These are phyloP conservation scores for Pseudocercospora pini-densiflorae DNA, from an alignment of 2,329 filamentous ascomycete species.

Conservation along the genomic window DNA sequence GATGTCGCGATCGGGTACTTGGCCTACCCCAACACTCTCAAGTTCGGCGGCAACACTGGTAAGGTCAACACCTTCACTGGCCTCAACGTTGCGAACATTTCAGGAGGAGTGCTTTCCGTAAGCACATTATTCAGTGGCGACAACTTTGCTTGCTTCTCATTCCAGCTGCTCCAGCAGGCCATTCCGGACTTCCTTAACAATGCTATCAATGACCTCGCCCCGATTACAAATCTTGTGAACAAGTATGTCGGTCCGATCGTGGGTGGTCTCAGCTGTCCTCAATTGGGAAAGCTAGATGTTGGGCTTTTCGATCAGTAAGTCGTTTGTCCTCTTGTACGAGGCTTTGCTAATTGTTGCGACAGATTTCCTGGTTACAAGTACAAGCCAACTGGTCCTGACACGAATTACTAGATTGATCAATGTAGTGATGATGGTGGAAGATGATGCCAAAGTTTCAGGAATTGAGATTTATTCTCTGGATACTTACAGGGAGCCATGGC, in stretches of 20 bases:
- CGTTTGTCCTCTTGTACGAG: background rate
- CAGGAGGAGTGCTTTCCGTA: slow-evolving; percentile 48
- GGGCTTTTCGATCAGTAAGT: slow-evolving; percentile 28
- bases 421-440: background rate
- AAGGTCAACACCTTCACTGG: slow-evolving; percentile 42
- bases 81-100: slow-evolving; percentile 43
- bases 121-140: slow-evolving; percentile 23
- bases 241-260: slow-evolving; percentile 26
- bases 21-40: slow-evolving; percentile 25
- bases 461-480: too few relatives aligned
- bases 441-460: too few relatives aligned
- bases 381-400: slow-evolving; percentile 30
- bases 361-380: slow-evolving; percentile 33
- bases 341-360: background rate
- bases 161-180: slow-evolving; percentile 40
- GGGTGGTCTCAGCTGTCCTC: slow-evolving; percentile 29
- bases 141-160: slow-evolving; percentile 28
- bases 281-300: slow-evolving; percentile 25
- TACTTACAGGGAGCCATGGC: too few relatives aligned
- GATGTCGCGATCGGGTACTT: slow-evolving; percentile 24
- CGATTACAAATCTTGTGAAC: slow-evolving; percentile 28
- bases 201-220: slow-evolving; percentile 20
- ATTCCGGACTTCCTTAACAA: slow-evolving; percentile 34
- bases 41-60: slow-evolving; percentile 42
- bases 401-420: slow-evolving; percentile 27